Conservation (phyloP, 192 early-diverging fungal genomes). For the Backusella macrospora region DNA sequence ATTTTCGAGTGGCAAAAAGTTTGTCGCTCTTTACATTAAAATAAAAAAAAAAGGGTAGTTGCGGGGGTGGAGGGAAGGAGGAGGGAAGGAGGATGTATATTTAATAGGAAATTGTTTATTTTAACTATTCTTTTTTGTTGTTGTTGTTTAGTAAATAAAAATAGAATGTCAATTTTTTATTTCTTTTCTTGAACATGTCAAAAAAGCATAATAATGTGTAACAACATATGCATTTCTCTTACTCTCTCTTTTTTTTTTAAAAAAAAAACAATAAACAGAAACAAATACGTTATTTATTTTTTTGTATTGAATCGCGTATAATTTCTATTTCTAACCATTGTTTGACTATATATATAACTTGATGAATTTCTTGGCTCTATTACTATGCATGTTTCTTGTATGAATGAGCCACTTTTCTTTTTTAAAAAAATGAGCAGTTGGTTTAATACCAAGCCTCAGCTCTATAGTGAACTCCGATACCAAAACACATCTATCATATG, state of each 20-base stretch:
- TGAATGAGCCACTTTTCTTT: too few species aligned
- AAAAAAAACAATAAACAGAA: not conserved
- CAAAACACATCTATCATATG: too few species aligned
- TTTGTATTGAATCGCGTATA: too few species aligned
- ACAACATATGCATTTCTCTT: not conserved
- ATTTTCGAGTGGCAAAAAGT: not conserved
- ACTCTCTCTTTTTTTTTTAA: not conserved
- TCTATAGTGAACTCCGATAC: too few species aligned
- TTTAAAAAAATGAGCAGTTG: too few species aligned
- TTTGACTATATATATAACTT: too few species aligned
- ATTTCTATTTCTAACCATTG: too few species aligned
- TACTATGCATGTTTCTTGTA: too few species aligned
- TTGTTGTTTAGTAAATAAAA: too few species aligned
- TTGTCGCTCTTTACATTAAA: not conserved
- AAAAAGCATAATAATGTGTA: slow-evolving; percentile 7
- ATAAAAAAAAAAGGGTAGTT: not conserved
- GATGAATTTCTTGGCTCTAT: too few species aligned
- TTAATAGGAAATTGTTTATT: not conserved
- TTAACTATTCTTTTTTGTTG: not conserved
- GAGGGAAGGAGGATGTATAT: not conserved
- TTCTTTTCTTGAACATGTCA: not conserved
- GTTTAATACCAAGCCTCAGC: too few species aligned
- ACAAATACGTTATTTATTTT: not conserved
- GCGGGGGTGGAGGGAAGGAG: too few species aligned
- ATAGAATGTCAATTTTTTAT: slow-evolving; percentile 9